These are phyloP conservation scores for Jamesozyma spencerorum DNA, from an alignment of 805 yeast species.

Conservation along the genomic window DNA sequence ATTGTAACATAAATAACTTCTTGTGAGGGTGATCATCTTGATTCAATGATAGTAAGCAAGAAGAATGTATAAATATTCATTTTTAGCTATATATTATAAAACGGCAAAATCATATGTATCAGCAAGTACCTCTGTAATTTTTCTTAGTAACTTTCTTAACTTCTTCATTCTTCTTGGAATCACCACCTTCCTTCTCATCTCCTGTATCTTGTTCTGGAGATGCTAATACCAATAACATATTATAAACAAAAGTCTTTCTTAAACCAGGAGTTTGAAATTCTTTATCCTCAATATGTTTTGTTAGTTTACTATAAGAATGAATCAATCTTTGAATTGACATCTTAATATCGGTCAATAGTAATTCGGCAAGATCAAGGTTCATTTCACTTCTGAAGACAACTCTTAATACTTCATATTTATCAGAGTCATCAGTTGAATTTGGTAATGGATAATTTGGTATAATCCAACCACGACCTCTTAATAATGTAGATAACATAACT, in stretches of 20 bases:
- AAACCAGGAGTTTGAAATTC: constrained; percentile 4
- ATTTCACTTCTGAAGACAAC: constrained; percentile 73
- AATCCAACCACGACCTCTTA: constrained; percentile 78
- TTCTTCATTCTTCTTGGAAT: constrained; percentile 5
- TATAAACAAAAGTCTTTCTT: constrained; percentile 14
- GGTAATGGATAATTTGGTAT: constrained; percentile 86
- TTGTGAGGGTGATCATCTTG: no score
- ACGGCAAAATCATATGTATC: no score
- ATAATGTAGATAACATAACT: constrained; percentile 55
- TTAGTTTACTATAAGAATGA: constrained; percentile 13
- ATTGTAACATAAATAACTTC: no score
- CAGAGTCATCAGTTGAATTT: constrained; percentile 35
- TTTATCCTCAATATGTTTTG: constrained; percentile 1
- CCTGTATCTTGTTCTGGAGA: constrained; percentile 12
- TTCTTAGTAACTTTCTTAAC: constrained; percentile 10
- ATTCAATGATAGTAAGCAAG: no score
- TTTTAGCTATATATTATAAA: no score
- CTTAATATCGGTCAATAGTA: constrained; percentile 26
- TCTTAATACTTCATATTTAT: constrained; percentile 61
- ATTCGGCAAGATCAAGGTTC: constrained; percentile 32
- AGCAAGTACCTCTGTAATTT: constrained; percentile 28
- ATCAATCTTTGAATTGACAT: constrained; percentile 14
- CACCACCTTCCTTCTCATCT: constrained; percentile 6
- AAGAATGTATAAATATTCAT: no score
- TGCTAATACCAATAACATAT: constrained; percentile 19